Percentiles rank a stretch among this genome's conserved stretches.
Conservation (phyloP, 345 rosid species). For the Sisymbrium irio region DNA sequence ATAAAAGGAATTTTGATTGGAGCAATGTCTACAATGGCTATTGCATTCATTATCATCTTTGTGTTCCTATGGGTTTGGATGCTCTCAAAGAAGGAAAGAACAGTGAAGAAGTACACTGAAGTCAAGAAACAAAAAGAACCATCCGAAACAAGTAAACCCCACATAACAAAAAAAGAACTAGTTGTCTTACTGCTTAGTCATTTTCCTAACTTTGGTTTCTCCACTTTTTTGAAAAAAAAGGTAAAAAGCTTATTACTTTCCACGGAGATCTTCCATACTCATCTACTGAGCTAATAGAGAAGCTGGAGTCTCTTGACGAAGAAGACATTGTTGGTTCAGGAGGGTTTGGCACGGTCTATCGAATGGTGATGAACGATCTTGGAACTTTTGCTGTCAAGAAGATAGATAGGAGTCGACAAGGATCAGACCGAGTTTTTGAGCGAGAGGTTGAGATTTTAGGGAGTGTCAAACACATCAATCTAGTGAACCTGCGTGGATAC, state of each 20-base stretch:
- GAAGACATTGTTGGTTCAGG: conserved; percentile 96
- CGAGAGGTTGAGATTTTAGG: conserved; percentile 92
- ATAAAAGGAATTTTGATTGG: conserved; percentile 86
- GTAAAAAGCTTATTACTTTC: conserved; percentile 86
- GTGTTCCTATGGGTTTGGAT: conserved; percentile 71
- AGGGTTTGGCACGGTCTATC: conserved; percentile 93
- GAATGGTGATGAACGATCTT: conserved; percentile 98
- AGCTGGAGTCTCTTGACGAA: conserved; percentile 88
- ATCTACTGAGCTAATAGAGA: conserved; percentile 82
- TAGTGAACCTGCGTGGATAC: conserved; percentile 91
- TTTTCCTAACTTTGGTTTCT: neutral
- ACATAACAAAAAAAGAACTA: neutral
- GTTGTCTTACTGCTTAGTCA: neutral
- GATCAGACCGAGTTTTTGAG: conserved; percentile 92
- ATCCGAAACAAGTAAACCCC: conserved; percentile 49
- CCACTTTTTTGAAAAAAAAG: conserved; percentile 6
- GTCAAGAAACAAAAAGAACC: conserved; percentile 76
- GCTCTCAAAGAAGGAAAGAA: conserved; percentile 87
- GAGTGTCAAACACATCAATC: conserved; percentile 91
- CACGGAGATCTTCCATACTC: conserved; percentile 95
- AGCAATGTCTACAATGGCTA: conserved; percentile 71
- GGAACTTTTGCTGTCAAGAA: conserved; percentile 96
- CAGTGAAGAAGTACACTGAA: conserved; percentile 82
- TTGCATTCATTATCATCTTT: conserved; percentile 62
- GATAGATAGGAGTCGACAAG: conserved; percentile 79